Evolutionary conservation across 805 yeast genomes (phyloP).

Genomic region (Kluyveromyces starmeri): DNA sequence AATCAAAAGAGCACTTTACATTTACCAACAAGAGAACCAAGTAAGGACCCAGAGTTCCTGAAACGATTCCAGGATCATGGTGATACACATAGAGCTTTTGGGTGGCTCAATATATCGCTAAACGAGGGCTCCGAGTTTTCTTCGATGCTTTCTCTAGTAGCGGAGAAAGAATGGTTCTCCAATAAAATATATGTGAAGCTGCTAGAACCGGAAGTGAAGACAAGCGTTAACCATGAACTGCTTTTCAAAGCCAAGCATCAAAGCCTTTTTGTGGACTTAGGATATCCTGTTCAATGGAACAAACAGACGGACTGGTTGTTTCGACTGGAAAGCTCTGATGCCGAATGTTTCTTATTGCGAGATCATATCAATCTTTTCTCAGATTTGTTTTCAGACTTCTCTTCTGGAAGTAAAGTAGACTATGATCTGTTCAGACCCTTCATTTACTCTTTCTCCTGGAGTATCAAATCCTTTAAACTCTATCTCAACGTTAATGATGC

Average conservation of each 20-base stretch:
- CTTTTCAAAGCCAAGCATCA: conserved; percentile 56
- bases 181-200: conserved; percentile 41
- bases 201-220: conserved; percentile 50
- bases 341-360: conserved; percentile 58
- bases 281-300: conserved; percentile 79
- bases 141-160: conserved; percentile 40
- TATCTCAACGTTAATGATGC: conserved; percentile 77
- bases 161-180: conserved; percentile 48
- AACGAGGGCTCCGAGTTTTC: conserved; percentile 43
- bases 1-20: conserved; percentile 61
- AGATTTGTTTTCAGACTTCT: conserved; percentile 70
- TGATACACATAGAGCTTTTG: conserved; percentile 59
- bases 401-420: conserved; percentile 58
- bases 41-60: conserved; percentile 54
- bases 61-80: conserved; percentile 25
- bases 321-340: conserved; percentile 40
- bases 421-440: conserved; percentile 76
- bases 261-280: conserved; percentile 43
- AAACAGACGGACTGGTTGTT: conserved; percentile 65
- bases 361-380: conserved; percentile 72
- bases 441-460: conserved; percentile 53
- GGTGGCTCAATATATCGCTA: conserved; percentile 79
- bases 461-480: conserved; percentile 45
- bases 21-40: conserved; percentile 75
- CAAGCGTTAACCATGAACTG: conserved; percentile 86